A percentile compares a stretch with the other conserved stretches of the same genome.
Evolutionary conservation across 441 rosid genomes (phyloP).

Genomic region (Gossypium gossypioides): DNA sequence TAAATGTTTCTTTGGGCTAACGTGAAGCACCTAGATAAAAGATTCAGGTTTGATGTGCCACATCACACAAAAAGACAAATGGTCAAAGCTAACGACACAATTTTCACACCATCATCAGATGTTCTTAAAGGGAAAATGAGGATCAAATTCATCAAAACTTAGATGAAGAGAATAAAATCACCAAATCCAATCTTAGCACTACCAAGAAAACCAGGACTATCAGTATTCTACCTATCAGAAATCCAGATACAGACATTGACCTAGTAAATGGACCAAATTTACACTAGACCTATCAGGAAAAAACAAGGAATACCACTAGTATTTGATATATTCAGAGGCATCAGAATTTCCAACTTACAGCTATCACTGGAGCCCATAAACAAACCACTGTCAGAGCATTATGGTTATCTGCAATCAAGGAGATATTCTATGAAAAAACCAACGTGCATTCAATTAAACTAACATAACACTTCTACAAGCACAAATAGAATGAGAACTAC

Average conservation of each 20-base stretch:
- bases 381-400: slow-evolving; percentile 73
- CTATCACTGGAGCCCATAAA: slow-evolving; percentile 89
- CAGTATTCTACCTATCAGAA: background rate
- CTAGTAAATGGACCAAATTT: background rate
- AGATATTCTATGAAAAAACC: background rate
- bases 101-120: background rate
- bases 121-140: background rate
- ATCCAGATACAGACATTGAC: slow-evolving; percentile 15
- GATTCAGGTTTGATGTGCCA: background rate
- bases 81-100: background rate
- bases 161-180: background rate
- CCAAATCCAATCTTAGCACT: background rate
- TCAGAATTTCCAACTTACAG: slow-evolving; percentile 54
- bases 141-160: background rate
- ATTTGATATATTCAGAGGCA: background rate
- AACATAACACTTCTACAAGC: background rate
- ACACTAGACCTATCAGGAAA: background rate
- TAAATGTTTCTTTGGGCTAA: background rate
- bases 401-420: slow-evolving; percentile 78
- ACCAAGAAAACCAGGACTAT: background rate
- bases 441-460: background rate
- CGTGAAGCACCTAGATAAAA: background rate
- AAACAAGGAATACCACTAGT: background rate
- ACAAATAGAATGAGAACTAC: background rate
- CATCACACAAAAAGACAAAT: background rate